Base-by-base conservation (phyloP, 805 yeast genomes). In the Blastobotrys americana region DNA sequence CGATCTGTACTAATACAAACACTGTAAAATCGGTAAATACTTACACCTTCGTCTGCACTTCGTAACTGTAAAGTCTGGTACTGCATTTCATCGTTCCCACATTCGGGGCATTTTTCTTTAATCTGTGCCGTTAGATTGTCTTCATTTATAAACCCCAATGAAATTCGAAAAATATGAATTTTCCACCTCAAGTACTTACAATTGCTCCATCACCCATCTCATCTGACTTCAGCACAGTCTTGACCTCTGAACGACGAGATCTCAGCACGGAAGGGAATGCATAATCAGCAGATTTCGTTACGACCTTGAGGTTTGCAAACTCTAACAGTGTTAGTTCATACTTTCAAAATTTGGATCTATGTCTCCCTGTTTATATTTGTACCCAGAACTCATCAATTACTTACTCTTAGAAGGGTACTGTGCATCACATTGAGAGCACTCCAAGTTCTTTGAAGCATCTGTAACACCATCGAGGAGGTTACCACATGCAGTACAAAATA, bases 31-130 rank as follows among this genome's bases (percentile, higher is more conserved):
- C n/a, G n/a, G n/a, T n/a, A 8, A 25, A 25, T 25, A 25, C 31
- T 25, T 25, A 25, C 72, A 74, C 98, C 99, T 74, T 93, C 99
- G 74, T 93, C 99, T 1, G 98, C 99, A 44, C 96, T 84, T 69
- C 99, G 80, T 56, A 93, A 74, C 67, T 93, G 99, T 55, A 93
- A 71, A 3, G 98, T 93, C 61, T 93, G 97, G 64, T 90, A 93
- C 63, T 82, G 89, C 98, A 94, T 94, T 66, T 93, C 97, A 60
- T 93, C 97, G 66, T 89, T 77, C 41, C 95, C 96, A 77, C 98
- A 93, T 66, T 89, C 80, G n/a, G 97, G 97, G 73, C 99, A 93
- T 61, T 84, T 89, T 65, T 93, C 99, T 64, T 89, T 84, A 64
- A 93, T 93, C 64, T 59, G 10, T 34, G 18, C 13, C n/a, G 18